A percentile compares a stretch with the other conserved stretches of the same genome.
phyloP scores from a whole-genome alignment of 352 stramenopile genomes.

The Pythium vanterpoolii region DNA sequence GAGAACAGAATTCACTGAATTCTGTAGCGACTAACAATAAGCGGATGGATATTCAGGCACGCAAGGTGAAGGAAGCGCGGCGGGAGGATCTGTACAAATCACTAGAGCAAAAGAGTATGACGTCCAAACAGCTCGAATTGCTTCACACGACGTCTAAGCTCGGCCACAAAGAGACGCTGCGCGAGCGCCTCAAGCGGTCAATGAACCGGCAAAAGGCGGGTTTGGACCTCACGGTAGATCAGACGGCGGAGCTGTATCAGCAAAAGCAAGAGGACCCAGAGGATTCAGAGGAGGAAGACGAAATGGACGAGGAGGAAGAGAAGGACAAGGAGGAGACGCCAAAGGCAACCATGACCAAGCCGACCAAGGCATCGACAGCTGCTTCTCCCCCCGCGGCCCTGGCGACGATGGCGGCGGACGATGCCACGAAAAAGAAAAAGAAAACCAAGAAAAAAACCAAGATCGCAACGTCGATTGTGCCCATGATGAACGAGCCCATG shows the following conservation, averaged over 20 bases:
- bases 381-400: not conserved
- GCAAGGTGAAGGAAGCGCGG: slow-evolving; percentile 75
- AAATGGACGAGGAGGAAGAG: slow-evolving; percentile 23
- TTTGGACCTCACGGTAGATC: slow-evolving; percentile 45
- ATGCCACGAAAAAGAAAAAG: slow-evolving; percentile 18
- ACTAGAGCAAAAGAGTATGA: slow-evolving; percentile 53
- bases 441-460: slow-evolving; percentile 20
- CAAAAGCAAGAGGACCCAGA: slow-evolving; percentile 21
- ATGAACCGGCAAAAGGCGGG: slow-evolving; percentile 77
- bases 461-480: slow-evolving; percentile 32
- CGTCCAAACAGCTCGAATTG: slow-evolving; percentile 61
- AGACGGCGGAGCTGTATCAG: slow-evolving; percentile 59
- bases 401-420: not conserved
- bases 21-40: not conserved
- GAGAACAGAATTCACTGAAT: not conserved
- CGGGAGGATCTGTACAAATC: slow-evolving; percentile 81
- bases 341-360: not conserved
- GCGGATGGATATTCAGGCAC: slow-evolving; percentile 23
- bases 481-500: slow-evolving; percentile 15
- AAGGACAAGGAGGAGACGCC: slow-evolving; percentile 11
- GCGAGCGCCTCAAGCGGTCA: slow-evolving; percentile 71
- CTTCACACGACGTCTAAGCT: slow-evolving; percentile 76
- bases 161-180: slow-evolving; percentile 80
- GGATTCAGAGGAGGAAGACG: slow-evolving; percentile 17
- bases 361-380: not conserved